Percentiles rank a stretch among this genome's conserved stretches.
These are phyloP conservation scores for Calonectria naviculata DNA, from an alignment of 2,329 filamentous ascomycete genomes.

Conservation along the genomic window DNA sequence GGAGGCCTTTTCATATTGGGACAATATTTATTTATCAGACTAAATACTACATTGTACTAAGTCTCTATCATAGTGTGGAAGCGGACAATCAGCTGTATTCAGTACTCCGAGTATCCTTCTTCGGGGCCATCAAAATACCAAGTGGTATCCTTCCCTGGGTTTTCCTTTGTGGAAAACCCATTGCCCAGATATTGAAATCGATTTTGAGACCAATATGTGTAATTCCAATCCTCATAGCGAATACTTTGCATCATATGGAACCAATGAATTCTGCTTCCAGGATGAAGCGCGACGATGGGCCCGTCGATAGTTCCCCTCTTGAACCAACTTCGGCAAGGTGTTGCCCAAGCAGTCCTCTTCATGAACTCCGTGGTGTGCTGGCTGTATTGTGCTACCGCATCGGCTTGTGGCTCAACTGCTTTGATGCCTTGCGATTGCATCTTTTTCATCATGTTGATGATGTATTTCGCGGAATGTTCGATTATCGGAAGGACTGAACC, in stretches of 20 bases:
- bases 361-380: background rate
- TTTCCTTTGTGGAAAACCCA: slow-evolving; percentile 3
- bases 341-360: slow-evolving; percentile 3
- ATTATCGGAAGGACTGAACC: slow-evolving; percentile 6
- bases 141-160: background rate
- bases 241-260: slow-evolving; percentile 11
- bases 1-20: too few relatives aligned
- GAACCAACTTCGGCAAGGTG: slow-evolving; percentile 11
- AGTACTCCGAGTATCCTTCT: slow-evolving; percentile 1
- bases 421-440: slow-evolving; percentile 11
- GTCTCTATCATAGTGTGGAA: background rate
- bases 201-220: background rate
- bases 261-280: slow-evolving; percentile 10
- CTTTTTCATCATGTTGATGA: slow-evolving; percentile 13
- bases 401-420: background rate
- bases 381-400: background rate
- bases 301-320: slow-evolving; percentile 11
- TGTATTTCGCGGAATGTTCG: slow-evolving; percentile 6
- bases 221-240: slow-evolving; percentile 5
- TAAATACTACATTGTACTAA: too few relatives aligned
- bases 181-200: slow-evolving; percentile 9
- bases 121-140: slow-evolving; percentile 13
- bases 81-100: background rate
- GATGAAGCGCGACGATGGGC: background rate
- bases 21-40: too few relatives aligned